Percentiles rank a stretch among this genome's conserved stretches.
Conservation (phyloP, 2,329 filamentous ascomycete species). For the Teratosphaeria gauchensis region DNA sequence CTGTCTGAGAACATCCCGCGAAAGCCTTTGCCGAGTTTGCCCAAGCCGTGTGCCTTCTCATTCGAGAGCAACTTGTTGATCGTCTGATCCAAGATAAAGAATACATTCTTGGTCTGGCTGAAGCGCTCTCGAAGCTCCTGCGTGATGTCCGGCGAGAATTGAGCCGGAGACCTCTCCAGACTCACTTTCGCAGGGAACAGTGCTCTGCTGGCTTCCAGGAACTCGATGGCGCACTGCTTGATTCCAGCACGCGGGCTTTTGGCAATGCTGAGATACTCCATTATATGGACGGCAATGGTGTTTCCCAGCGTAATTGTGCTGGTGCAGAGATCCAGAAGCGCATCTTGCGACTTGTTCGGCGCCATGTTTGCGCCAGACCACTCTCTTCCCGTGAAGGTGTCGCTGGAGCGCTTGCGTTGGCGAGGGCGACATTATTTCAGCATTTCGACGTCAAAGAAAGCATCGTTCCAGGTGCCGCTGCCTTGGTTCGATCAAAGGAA, state of each 20-base stretch:
- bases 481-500: neutral
- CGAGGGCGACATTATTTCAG: neutral
- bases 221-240: neutral
- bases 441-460: neutral
- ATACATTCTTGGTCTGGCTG: neutral
- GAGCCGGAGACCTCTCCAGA: neutral
- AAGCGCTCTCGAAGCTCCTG: neutral
- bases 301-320: neutral
- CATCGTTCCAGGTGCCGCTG: neutral
- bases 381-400: neutral
- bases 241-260: neutral
- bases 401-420: neutral
- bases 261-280: neutral
- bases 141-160: neutral
- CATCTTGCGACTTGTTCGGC: neutral
- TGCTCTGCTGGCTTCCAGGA: neutral
- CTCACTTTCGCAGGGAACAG: neutral
- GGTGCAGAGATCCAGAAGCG: neutral
- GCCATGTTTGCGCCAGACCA: neutral
- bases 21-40: neutral
- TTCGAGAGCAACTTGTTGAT: neutral
- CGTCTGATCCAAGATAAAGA: neutral
- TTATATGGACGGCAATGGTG: neutral
- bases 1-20: neutral
- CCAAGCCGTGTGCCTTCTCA: neutral